Base-by-base conservation (phyloP, 441 rosid species). In the Adansonia grandidieri region DNA sequence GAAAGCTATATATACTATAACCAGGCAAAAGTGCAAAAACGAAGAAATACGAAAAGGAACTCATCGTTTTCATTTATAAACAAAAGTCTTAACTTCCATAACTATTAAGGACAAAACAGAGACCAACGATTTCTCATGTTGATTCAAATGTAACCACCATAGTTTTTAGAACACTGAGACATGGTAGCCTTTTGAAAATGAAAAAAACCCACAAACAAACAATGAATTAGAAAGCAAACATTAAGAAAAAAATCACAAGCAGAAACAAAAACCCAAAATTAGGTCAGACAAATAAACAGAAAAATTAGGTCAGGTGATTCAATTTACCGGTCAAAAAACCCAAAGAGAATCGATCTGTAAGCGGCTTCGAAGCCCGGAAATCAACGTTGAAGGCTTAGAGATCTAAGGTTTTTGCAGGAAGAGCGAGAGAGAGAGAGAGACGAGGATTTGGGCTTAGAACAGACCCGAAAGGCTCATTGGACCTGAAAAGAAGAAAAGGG, bases 391-490 rank as follows among this genome's bases (percentile, higher is more conserved):
- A 51, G 9, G 61, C 37, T 1, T 20, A 51, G 22, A 47, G 84
- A 76, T 82, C 82, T 65, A 71, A 79, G 82, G 78, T 76, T 79
- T 79, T 58, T 40, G 82, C 78, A 66, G 76, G 70, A 5, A 62
- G 51, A 15, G 5, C 2, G 58, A 53, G 40, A 6, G 47, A 13
- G 42, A 24, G 22, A 32, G 11, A 50, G 68, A 6, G 40, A 14
- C 9, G 53, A 68, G 70, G 71, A 53, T 24, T 79, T 82, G 82
- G 85, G 85, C 82, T 82, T 82, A 60, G 78, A 78, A 73, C 76
- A 66, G 73, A 82, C 85, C 85, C 82, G 80, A 79, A 65, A 72
- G 72, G 37, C 74, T 63, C 67, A 82, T 76, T 82, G 85, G 85
- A 82, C 82, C 85, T 73, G 37, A 73, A 45, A 54, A 42, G 54